Evolutionary conservation across 2,329 filamentous ascomycete genomes (phyloP).

Genomic region (Acrodontium crateriforme): DNA sequence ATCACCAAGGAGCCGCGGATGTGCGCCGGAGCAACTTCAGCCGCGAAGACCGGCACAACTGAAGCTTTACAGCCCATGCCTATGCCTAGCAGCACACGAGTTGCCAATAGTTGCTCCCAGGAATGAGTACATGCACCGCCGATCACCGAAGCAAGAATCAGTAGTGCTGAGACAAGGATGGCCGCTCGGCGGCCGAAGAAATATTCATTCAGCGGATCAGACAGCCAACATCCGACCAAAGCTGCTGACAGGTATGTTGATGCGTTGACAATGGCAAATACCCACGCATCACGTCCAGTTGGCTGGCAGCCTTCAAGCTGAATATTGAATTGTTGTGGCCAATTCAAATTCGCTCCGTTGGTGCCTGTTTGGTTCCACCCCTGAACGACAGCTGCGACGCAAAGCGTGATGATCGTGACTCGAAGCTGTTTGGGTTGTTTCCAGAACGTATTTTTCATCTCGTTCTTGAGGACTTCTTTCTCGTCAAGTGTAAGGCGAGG

Average conservation of each 20-base stretch:
- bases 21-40: constrained; percentile 17
- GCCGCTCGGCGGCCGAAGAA: constrained; percentile 18
- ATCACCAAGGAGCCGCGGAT: constrained; percentile 16
- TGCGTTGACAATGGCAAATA: constrained; percentile 21
- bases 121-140: constrained; percentile 15
- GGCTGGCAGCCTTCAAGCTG: constrained; percentile 9
- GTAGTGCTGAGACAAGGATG: constrained; percentile 16
- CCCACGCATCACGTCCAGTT: constrained; percentile 10
- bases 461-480: constrained; percentile 9
- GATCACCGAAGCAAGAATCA: constrained; percentile 19
- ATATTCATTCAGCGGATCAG: constrained; percentile 21
- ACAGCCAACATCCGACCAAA: constrained; percentile 18
- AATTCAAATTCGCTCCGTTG: constrained; percentile 22
- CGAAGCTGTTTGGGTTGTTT: constrained; percentile 19
- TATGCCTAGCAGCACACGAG: constrained; percentile 20
- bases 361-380: constrained; percentile 22
- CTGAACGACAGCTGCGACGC: constrained; percentile 22
- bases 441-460: constrained; percentile 11
- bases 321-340: constrained; percentile 18
- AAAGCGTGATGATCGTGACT: constrained; percentile 20
- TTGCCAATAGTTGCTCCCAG: constrained; percentile 18
- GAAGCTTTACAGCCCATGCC: constrained; percentile 23
- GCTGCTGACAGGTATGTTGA: constrained; percentile 20
- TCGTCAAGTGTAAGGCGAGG: constrained; percentile 13
- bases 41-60: constrained; percentile 20